Evolutionary conservation across 1,284 basidiomycete genomes (phyloP).

Genomic region (Rhodotorula sp.): DNA sequence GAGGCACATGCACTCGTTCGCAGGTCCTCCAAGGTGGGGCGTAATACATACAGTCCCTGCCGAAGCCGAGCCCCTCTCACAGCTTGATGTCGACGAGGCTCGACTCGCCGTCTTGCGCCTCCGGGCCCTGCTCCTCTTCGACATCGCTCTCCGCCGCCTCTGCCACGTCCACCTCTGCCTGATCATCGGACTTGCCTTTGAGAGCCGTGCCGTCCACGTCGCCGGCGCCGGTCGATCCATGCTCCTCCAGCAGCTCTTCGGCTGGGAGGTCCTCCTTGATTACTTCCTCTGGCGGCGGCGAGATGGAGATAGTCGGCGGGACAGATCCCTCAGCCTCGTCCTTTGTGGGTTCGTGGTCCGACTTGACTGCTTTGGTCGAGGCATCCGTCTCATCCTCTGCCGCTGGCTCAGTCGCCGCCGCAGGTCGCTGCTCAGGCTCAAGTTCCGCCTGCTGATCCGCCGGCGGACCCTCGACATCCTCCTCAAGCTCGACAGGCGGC

Average conservation of each 20-base stretch:
- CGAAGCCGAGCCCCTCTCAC: background rate
- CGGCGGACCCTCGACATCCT: conserved; percentile 27
- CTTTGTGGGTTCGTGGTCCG: background rate
- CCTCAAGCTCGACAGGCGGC: conserved; percentile 13
- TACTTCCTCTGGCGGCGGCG: background rate
- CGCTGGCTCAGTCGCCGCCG: background rate
- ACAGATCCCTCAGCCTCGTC: no score
- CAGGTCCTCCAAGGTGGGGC: no score
- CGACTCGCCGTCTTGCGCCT: conserved; percentile 5
- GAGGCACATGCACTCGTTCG: no score
- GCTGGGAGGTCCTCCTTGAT: background rate
- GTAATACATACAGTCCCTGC: no score
- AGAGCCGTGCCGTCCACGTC: background rate
- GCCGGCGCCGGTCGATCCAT: background rate
- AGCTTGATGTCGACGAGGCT: conserved; percentile 19
- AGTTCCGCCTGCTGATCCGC: conserved; percentile 1
- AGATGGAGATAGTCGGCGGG: no score
- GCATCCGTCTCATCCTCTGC: background rate
- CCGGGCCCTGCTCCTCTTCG: background rate
- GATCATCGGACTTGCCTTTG: background rate
- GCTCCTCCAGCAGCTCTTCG: background rate
- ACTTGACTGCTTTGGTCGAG: background rate
- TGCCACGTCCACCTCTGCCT: conserved; percentile 7
- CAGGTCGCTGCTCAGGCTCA: background rate
- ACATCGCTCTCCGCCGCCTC: background rate